phyloP scores from a whole-genome alignment of 2,329 filamentous ascomycete species.

The Penicillium concentricum region DNA sequence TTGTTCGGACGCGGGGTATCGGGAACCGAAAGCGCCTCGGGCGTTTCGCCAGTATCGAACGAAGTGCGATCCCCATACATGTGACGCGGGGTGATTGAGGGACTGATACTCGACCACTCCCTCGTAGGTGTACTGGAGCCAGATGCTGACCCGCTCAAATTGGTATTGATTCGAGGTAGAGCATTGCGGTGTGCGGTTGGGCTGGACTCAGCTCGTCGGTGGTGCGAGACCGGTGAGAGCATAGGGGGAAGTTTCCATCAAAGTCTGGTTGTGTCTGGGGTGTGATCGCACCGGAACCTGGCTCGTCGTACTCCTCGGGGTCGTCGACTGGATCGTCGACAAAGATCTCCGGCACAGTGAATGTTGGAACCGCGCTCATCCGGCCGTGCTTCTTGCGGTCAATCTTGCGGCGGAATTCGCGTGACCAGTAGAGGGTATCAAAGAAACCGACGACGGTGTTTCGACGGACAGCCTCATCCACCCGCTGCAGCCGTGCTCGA shows the following conservation, averaged over 20 bases:
- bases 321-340: slow-evolving; percentile 71
- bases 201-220: slow-evolving; percentile 30
- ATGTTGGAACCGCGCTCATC: slow-evolving; percentile 74
- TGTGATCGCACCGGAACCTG: slow-evolving; percentile 19
- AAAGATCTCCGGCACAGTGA: slow-evolving; percentile 84
- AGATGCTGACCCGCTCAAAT: slow-evolving; percentile 42
- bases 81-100: slow-evolving; percentile 37
- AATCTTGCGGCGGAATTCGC: slow-evolving; percentile 74
- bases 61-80: slow-evolving; percentile 32
- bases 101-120: slow-evolving; percentile 56
- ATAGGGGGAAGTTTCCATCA: slow-evolving; percentile 27
- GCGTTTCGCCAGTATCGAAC: slow-evolving; percentile 28
- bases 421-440: slow-evolving; percentile 84
- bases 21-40: slow-evolving; percentile 17
- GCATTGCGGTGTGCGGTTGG: slow-evolving; percentile 28
- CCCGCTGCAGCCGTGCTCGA: slow-evolving; percentile 82
- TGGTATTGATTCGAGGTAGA: slow-evolving; percentile 50
- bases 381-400: slow-evolving; percentile 71
- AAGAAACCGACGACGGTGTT: slow-evolving; percentile 93
- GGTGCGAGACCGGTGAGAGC: slow-evolving; percentile 33
- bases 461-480: slow-evolving; percentile 89
- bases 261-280: slow-evolving; percentile 22
- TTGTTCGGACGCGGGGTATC: slow-evolving; percentile 62
- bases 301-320: slow-evolving; percentile 17
- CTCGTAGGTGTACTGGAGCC: slow-evolving; percentile 34